Conservation (phyloP, 495 filamentous ascomycete species). For the Annulohypoxylon moriforme region DNA sequence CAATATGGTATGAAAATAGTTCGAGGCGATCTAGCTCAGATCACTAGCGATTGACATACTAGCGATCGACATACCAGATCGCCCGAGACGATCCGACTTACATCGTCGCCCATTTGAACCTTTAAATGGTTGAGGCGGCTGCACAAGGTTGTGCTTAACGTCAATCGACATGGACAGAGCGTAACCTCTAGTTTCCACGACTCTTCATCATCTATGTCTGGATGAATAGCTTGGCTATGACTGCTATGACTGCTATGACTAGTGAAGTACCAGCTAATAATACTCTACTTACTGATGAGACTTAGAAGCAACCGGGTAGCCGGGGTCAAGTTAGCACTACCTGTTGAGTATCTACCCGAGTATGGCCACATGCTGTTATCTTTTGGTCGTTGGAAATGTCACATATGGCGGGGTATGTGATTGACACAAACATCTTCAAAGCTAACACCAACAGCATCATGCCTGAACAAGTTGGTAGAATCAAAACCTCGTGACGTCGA, state of each 20-base stretch:
- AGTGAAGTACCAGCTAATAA: not conserved
- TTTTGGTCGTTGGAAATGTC: not conserved
- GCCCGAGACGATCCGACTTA: constrained; percentile 33
- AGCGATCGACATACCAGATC: constrained; percentile 35
- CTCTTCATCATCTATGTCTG: not conserved
- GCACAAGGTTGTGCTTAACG: constrained; percentile 18
- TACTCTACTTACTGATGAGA: too few relatives aligned
- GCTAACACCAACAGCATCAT: not conserved
- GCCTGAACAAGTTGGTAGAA: not conserved
- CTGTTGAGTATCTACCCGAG: not conserved
- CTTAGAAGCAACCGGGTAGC: not conserved
- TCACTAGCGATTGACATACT: constrained; percentile 34
- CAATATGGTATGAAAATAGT: constrained; percentile 24
- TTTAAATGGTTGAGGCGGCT: constrained; percentile 25
- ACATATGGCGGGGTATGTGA: not conserved
- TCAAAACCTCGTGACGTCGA: not conserved
- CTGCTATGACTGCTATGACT: not conserved
- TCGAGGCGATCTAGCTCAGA: constrained; percentile 25
- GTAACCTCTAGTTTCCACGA: not conserved
- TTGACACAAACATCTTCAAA: not conserved
- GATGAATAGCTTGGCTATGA: not conserved
- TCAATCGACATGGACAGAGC: constrained; percentile 6
- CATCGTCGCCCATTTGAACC: constrained; percentile 37
- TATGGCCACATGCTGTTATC: not conserved
- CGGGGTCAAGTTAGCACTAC: too few relatives aligned